Conservation (phyloP, 2,329 filamentous ascomycete genomes). For the Apiospora rasikravindrae region DNA sequence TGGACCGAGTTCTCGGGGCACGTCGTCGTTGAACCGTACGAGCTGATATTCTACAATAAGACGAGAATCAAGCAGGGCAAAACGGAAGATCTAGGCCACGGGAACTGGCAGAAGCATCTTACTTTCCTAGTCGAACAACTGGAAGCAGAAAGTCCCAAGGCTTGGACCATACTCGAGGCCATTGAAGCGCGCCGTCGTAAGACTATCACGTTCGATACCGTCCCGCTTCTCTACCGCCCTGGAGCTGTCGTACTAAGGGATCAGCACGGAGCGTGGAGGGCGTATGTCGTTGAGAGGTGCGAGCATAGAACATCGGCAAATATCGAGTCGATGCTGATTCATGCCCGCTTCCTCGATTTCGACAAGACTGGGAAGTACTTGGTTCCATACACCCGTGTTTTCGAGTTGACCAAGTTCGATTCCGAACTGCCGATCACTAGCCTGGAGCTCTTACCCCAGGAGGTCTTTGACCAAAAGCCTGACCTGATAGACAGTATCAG, state of each 20-base stretch:
- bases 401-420: conserved; percentile 4
- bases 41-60: conserved; percentile 17
- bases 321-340: conserved; percentile 16
- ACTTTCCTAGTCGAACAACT: neutral
- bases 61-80: neutral
- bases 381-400: conserved; percentile 23
- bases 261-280: neutral
- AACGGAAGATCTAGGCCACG: neutral
- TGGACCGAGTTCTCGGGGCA: neutral
- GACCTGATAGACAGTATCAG: neutral
- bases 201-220: neutral
- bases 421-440: neutral
- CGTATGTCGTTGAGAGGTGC: neutral
- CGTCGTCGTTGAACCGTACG: conserved; percentile 13
- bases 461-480: neutral
- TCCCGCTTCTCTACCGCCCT: conserved; percentile 26
- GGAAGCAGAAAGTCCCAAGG: neutral
- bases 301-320: neutral
- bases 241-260: conserved; percentile 15
- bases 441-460: neutral
- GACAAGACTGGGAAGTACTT: conserved; percentile 25
- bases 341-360: conserved; percentile 29
- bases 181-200: neutral
- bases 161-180: neutral
- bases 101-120: neutral